Conservation (phyloP, 768 basidiomycete species). For the Leccinum imitatum region DNA sequence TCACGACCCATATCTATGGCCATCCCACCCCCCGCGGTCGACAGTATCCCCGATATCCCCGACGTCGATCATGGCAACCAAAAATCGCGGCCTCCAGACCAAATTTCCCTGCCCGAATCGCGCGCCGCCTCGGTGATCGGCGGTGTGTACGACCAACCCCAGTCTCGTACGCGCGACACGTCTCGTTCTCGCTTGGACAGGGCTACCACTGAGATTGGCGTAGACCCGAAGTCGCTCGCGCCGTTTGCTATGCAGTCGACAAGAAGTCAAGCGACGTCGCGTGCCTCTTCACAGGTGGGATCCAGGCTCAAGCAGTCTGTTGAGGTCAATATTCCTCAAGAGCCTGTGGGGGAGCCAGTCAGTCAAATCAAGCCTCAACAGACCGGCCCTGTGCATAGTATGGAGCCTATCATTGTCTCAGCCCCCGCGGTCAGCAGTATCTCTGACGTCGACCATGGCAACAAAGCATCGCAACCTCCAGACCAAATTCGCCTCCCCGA, state of each 20-base stretch:
- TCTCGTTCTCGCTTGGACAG: slow-evolving; percentile 17
- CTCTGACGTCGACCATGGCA: slow-evolving; percentile 13
- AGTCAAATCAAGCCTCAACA: neutral
- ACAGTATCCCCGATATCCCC: no score
- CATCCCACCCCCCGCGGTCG: neutral
- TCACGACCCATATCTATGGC: slow-evolving; percentile 17
- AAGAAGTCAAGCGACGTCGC: slow-evolving; percentile 4
- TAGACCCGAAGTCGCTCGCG: slow-evolving; percentile 8
- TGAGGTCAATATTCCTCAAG: neutral
- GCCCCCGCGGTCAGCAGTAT: slow-evolving; percentile 11
- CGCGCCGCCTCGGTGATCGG: slow-evolving; percentile 33
- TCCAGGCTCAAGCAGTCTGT: slow-evolving; percentile 5
- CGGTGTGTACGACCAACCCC: slow-evolving; percentile 24
- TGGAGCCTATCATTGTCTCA: slow-evolving; percentile 13
- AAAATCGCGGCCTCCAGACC: slow-evolving; percentile 15
- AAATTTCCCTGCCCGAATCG: slow-evolving; percentile 29
- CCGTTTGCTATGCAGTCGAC: slow-evolving; percentile 7
- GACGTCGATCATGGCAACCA: slow-evolving; percentile 3
- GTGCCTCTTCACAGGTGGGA: slow-evolving; percentile 3
- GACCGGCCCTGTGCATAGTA: neutral
- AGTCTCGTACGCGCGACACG: slow-evolving; percentile 17
- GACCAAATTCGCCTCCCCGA: slow-evolving; percentile 26
- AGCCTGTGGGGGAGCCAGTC: neutral
- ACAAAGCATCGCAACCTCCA: slow-evolving; percentile 12
- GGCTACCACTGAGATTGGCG: slow-evolving; percentile 26